phyloP scores from a whole-genome alignment of 2,329 filamentous ascomycete genomes.

The Pseudopyrenochaeta lycopersici region DNA sequence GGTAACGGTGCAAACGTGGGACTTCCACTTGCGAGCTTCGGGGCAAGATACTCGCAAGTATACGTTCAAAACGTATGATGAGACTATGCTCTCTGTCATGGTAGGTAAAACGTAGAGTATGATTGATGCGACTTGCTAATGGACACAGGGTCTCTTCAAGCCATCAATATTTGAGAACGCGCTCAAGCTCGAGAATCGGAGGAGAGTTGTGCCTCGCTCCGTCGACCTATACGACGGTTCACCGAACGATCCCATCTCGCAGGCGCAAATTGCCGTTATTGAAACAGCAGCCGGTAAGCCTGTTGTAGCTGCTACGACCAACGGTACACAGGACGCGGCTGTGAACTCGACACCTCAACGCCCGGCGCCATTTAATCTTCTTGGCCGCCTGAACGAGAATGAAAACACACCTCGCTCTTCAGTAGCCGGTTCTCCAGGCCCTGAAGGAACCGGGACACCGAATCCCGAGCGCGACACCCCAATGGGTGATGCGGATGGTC shows the following conservation, averaged over 20 bases:
- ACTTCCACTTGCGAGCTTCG: slow-evolving; percentile 89
- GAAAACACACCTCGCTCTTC: slow-evolving; percentile 85
- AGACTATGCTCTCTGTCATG: slow-evolving; percentile 92
- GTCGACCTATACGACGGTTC: slow-evolving; percentile 94
- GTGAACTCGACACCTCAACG: slow-evolving; percentile 57
- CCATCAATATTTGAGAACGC: slow-evolving; percentile 86
- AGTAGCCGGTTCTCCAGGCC: slow-evolving; percentile 85
- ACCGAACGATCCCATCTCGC: slow-evolving; percentile 87
- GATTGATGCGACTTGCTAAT: slow-evolving; percentile 12
- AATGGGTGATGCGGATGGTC: slow-evolving; percentile 48
- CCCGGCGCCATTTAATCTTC: slow-evolving; percentile 72
- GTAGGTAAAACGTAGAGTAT: slow-evolving; percentile 39
- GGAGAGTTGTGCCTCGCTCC: slow-evolving; percentile 84
- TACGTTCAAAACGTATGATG: slow-evolving; percentile 95
- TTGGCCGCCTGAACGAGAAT: slow-evolving; percentile 72
- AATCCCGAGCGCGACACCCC: slow-evolving; percentile 59
- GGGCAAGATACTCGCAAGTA: slow-evolving; percentile 93
- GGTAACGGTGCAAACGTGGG: slow-evolving; percentile 85
- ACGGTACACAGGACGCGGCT: slow-evolving; percentile 47
- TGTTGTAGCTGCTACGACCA: slow-evolving; percentile 31
- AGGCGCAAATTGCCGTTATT: slow-evolving; percentile 77
- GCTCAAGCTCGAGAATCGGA: slow-evolving; percentile 78
- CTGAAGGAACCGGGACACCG: slow-evolving; percentile 82
- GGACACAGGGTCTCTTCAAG: slow-evolving; percentile 77
- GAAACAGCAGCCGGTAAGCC: slow-evolving; percentile 57